Conservation (phyloP, 352 stramenopile genomes). For the Phytophthora agathidicida region DNA sequence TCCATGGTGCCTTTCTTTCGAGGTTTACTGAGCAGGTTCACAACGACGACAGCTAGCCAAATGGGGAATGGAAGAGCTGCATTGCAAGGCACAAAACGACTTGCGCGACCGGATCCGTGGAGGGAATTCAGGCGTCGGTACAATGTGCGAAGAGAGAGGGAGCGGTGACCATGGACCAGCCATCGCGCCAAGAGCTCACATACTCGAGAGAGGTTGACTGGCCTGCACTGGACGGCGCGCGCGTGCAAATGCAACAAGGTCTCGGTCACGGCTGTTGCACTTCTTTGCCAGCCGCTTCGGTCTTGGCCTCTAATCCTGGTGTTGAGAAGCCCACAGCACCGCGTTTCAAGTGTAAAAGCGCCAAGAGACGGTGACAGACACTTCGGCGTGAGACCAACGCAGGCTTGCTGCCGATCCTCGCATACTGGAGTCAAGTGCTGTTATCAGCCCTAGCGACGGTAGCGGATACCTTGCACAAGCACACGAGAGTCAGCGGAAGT, state of each 20-base stretch:
- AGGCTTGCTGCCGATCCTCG: not conserved
- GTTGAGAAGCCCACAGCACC: constrained; percentile 20
- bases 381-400: constrained; percentile 1
- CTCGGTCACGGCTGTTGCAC: constrained; percentile 9
- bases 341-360: constrained; percentile 20
- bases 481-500: constrained; percentile 6
- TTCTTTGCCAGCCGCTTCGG: constrained; percentile 14
- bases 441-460: too few species aligned
- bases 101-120: constrained; percentile 5
- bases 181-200: constrained; percentile 15
- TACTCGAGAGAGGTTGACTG: constrained; percentile 14
- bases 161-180: constrained; percentile 25
- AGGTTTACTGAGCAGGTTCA: constrained; percentile 12
- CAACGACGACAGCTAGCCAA: constrained; percentile 19
- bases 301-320: constrained; percentile 16
- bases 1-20: constrained; percentile 24
- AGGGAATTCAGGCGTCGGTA: constrained; percentile 10
- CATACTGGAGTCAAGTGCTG: constrained; percentile 20
- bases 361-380: constrained; percentile 4
- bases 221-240: constrained; percentile 4
- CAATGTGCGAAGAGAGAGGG: constrained; percentile 12
- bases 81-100: constrained; percentile 3
- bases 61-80: constrained; percentile 24
- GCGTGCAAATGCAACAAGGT: constrained; percentile 19
- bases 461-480: not conserved